Evolutionary conservation across 805 yeast genomes (phyloP), one percentile per base, ranked within the genome.

Genomic region (Wickerhamomyces mucosus): DNA sequence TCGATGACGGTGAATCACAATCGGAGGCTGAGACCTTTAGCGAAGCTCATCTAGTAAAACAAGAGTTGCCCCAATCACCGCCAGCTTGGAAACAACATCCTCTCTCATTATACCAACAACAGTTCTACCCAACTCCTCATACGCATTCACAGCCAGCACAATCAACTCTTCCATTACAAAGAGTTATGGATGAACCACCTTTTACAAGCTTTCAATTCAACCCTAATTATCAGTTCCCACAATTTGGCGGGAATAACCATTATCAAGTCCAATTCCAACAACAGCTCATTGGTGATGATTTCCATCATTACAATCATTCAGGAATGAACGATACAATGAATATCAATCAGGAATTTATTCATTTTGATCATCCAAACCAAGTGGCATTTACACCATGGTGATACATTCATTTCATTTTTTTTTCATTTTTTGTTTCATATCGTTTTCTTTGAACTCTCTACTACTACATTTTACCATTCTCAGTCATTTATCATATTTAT

Each of bases 271-370:
- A n/a, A n/a, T n/a, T n/a, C n/a, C n/a, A n/a, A n/a, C n/a, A n/a
- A n/a, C 41, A 40, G 4, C 41, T 36, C 37, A 39, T 41, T 34
- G 30, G 38, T n/a, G 47, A 43, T 28, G 43, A 39, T 26, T 39
- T 41, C 31, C 41, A 41, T 27, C 43, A 45, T 8, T 38, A 36
- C 31, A 34, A 34, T 15, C 23, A 34, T 4, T 28, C 32, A 25
- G 31, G 36, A 15, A 23, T 28, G 9, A 24, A 28, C 18, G 18
- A 15, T 10, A 16, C 18, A 5, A 12, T 31, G 21, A 35, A 28
- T 22, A 29, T 36, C 35, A 40, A 38, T 25, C 45, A 46, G 2
- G 46, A 43, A 4, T 42, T 31, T 27, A 37, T 42, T 23, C 39
- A 36, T 13, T 26, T 43, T 31, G 44, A 41, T 9, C 39, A 41